These are phyloP conservation scores for Pseudogymnoascus sp. DNA, from an alignment of 2,329 filamentous ascomycete species.

Conservation along the genomic window DNA sequence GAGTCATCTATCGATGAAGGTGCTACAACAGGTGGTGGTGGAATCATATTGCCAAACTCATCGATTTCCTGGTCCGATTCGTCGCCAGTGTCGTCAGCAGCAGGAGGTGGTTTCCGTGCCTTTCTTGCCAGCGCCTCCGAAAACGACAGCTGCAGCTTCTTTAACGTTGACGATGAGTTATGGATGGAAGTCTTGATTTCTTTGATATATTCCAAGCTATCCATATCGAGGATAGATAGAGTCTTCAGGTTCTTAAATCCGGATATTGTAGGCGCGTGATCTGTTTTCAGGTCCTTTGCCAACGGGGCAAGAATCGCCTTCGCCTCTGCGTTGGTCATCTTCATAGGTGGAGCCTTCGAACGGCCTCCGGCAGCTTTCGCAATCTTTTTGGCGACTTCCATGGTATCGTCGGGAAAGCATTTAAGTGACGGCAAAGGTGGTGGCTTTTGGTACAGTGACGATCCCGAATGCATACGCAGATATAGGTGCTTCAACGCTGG, in stretches of 20 bases:
- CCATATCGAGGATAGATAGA: constrained; percentile 53
- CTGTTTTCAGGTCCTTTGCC: background rate
- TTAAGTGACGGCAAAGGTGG: constrained; percentile 33
- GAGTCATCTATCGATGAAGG: constrained; percentile 29
- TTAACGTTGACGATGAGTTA: constrained; percentile 48
- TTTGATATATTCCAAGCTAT: constrained; percentile 46
- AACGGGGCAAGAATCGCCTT: background rate
- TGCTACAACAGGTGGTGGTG: constrained; percentile 24
- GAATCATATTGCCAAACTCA: constrained; percentile 41
- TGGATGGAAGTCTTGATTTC: constrained; percentile 51
- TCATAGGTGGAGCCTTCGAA: background rate
- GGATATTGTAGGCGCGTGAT: constrained; percentile 45
- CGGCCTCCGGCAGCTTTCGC: background rate
- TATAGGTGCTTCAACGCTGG: constrained; percentile 46
- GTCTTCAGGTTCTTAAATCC: constrained; percentile 49
- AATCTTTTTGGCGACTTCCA: background rate
- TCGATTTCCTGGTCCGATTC: constrained; percentile 47
- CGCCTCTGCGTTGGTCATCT: background rate
- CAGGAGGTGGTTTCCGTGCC: constrained; percentile 37
- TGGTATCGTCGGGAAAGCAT: background rate
- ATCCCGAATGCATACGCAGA: constrained; percentile 51
- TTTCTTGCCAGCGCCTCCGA: constrained; percentile 44
- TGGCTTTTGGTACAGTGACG: constrained; percentile 46
- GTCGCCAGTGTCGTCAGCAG: constrained; percentile 35
- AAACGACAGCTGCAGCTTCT: constrained; percentile 50